These are phyloP conservation scores for Thelonectria olida DNA, from an alignment of 2,329 filamentous ascomycete genomes.

Conservation along the genomic window DNA sequence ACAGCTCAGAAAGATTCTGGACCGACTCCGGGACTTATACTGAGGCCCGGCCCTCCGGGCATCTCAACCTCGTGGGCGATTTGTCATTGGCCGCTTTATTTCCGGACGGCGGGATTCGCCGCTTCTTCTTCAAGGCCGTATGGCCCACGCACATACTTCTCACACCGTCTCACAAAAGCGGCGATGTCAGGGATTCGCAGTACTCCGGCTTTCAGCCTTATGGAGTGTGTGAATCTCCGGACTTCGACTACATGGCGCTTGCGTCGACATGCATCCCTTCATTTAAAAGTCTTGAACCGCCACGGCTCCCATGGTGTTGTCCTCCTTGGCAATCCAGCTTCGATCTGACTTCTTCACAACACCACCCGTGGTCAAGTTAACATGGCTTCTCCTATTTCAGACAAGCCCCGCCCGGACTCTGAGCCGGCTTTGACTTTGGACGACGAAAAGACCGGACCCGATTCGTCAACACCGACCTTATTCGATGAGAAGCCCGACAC, in stretches of 20 bases:
- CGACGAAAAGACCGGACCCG: slow-evolving; percentile 9
- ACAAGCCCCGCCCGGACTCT: slow-evolving; percentile 1
- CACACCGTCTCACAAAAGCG: background rate
- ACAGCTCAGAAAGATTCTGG: too few relatives aligned
- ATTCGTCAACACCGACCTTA: slow-evolving; percentile 30
- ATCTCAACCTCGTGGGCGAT: background rate
- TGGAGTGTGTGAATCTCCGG: slow-evolving; percentile 10
- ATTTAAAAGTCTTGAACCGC: slow-evolving; percentile 20
- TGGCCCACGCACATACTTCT: background rate
- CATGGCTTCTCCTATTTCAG: slow-evolving; percentile 7
- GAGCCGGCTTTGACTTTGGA: background rate
- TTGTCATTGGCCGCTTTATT: slow-evolving; percentile 6
- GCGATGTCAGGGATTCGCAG: slow-evolving; percentile 4
- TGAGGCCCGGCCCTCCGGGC: background rate
- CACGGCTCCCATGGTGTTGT: slow-evolving; percentile 2
- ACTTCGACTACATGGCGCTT: slow-evolving; percentile 5
- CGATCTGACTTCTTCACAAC: background rate
- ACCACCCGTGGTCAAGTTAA: background rate
- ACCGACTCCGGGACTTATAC: slow-evolving; percentile 7
- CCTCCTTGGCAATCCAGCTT: background rate
- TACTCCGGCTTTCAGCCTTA: slow-evolving; percentile 18
- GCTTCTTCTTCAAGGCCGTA: slow-evolving; percentile 9
- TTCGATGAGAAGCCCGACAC: slow-evolving; percentile 20
- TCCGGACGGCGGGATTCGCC: slow-evolving; percentile 16
- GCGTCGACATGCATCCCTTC: background rate